A percentile compares a stretch with the other conserved stretches of the same genome.
Conservation (phyloP, 805 yeast species). For the Saccharomycopsis vini region DNA sequence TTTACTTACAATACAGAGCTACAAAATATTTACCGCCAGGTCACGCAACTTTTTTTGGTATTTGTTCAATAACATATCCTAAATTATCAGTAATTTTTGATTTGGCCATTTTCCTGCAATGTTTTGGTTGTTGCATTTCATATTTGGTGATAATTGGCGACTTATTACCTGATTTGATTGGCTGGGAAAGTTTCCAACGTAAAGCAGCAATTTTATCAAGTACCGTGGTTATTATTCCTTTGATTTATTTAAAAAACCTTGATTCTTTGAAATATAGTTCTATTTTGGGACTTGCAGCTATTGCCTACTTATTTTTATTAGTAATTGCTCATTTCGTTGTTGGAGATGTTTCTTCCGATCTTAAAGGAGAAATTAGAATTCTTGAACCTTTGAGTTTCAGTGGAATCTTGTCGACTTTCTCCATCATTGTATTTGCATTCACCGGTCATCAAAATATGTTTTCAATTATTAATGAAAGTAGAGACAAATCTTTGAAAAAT, state of each 20-base stretch:
- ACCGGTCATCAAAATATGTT: conserved; percentile 79
- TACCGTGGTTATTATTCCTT: conserved; percentile 47
- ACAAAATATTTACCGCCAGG: conserved; percentile 48
- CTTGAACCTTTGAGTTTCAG: conserved; percentile 34
- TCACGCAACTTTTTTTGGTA: conserved; percentile 61
- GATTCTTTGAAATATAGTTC: conserved; percentile 67
- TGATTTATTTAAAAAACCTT: conserved; percentile 50
- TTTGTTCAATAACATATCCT: conserved; percentile 67
- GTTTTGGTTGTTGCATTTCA: conserved; percentile 69
- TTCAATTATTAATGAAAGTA: conserved; percentile 63
- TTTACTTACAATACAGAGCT: conserved; percentile 51
- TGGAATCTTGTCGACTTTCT: conserved; percentile 52
- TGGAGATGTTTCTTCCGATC: conserved; percentile 34
- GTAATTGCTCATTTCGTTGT: conserved; percentile 43
- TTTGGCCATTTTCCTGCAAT: conserved; percentile 63
- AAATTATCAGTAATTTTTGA: conserved; percentile 63
- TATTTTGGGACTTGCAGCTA: conserved; percentile 57
- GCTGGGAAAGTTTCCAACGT: conserved; percentile 28
- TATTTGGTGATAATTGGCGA: conserved; percentile 73
- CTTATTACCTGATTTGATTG: conserved; percentile 55
- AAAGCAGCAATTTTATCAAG: conserved; percentile 39
- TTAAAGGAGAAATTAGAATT: conserved; percentile 37
- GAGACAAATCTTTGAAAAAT: conserved; percentile 42
- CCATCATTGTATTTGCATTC: conserved; percentile 69
- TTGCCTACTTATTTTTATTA: conserved; percentile 50